Evolutionary conservation across 495 filamentous ascomycete species (phyloP), one percentile per base, ranked within the genome.

Genomic region (Staphylotrichum tortipilum): DNA sequence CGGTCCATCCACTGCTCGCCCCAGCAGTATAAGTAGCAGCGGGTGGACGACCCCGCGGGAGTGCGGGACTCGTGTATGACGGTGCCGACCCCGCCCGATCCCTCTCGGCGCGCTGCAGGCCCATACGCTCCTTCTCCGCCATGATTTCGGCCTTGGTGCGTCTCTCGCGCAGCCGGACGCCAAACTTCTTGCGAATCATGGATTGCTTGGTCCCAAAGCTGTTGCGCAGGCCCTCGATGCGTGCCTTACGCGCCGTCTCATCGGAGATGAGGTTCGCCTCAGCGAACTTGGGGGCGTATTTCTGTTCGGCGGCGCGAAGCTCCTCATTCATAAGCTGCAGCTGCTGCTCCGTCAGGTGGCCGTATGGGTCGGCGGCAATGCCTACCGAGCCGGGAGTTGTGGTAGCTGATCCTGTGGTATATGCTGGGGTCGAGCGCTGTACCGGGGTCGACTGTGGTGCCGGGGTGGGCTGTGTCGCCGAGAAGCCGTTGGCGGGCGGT

Each of bases 181-280:
- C 72, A 35, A 70, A 76, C 37, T 71, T 75, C 52, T 72, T 72
- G 6, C 71, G 63, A 19, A 74, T 70, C 52, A 68, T 72, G 31
- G 69, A 72, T 37, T 75, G 69, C 46, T 74, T 75, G 3, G 72
- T 75, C 15, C 68, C 70, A 38, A 71, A 74, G 22, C 64, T 64
- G 31, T 72, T 73, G 9, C 69, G 66, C 1, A 76, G 54, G 12
- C 68, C 68, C 2, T 71, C 71, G 4, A 75, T 41, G 43, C 54
- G 68, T 9, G 21, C 14, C 7, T 58, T 57, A 6, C 65, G 60
- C 21, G 55, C 47, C 4, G 57, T 59, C 22, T 67, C 64, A 45
- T 74, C 69, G 1, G 40, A 26, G 11, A 69, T 66, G 1, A 8
- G 14, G 40, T 70, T 61, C 1, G 66, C 68, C 45, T 73, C 68